phyloP scores from a whole-genome alignment of 2,329 filamentous ascomycete species.

The Lasiodiplodia gonubiensis region DNA sequence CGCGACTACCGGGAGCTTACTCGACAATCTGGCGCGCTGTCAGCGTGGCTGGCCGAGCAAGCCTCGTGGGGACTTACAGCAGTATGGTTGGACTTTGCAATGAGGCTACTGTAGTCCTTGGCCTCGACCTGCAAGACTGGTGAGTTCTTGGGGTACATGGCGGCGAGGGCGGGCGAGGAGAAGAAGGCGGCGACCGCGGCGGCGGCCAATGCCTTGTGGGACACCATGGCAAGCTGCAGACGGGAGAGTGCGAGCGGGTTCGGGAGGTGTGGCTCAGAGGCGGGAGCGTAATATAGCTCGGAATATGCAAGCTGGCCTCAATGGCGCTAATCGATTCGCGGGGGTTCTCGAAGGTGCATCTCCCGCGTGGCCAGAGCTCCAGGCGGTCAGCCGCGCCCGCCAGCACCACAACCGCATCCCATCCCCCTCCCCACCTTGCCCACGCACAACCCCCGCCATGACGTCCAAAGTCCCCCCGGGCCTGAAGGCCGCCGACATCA shows the following conservation, averaged over 20 bases:
- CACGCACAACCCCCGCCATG: slow-evolving; percentile 59
- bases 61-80: slow-evolving; percentile 67
- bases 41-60: neutral
- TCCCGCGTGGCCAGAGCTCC: slow-evolving; percentile 28
- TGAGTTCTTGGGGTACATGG: slow-evolving; percentile 84
- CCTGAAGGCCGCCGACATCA: slow-evolving; percentile 81
- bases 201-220: slow-evolving; percentile 51
- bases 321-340: slow-evolving; percentile 23
- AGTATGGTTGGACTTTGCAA: slow-evolving; percentile 88
- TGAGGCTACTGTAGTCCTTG: slow-evolving; percentile 79
- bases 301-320: slow-evolving; percentile 28
- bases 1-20: slow-evolving; percentile 28
- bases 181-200: slow-evolving; percentile 68
- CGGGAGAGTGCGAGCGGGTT: neutral
- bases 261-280: neutral
- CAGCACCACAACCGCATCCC: slow-evolving; percentile 13
- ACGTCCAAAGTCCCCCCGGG: slow-evolving; percentile 71
- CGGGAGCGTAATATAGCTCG: slow-evolving; percentile 16
- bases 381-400: slow-evolving; percentile 4
- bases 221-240: slow-evolving; percentile 41
- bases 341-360: slow-evolving; percentile 25
- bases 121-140: slow-evolving; percentile 82
- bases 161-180: slow-evolving; percentile 68
- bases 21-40: slow-evolving; percentile 38
- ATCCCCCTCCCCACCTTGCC: neutral